Evolutionary conservation across 208 protist species (phyloP).

Genomic region (Trypanosoma congolense): DNA sequence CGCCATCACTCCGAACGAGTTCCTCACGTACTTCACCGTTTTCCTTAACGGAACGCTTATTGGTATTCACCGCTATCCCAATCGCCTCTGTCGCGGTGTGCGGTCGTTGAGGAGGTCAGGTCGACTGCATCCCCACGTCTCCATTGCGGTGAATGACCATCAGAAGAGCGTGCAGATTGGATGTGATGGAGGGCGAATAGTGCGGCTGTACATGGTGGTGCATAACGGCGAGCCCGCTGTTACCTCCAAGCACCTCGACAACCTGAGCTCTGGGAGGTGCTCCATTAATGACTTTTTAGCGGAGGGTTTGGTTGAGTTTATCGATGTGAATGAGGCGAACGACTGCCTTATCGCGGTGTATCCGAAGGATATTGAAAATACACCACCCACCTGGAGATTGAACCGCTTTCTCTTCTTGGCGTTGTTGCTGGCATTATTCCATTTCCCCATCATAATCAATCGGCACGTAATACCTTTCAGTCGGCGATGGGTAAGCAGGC

Average conservation of each 20-base stretch:
- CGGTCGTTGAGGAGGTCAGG: constrained; percentile 69
- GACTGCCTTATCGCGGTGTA: constrained; percentile 95
- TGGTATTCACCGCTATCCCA: constrained; percentile 83
- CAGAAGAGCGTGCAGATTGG: constrained; percentile 79
- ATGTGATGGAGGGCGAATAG: constrained; percentile 84
- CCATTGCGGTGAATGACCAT: constrained; percentile 68
- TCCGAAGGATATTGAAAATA: constrained; percentile 78
- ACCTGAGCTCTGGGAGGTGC: constrained; percentile 40
- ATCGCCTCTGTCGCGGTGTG: constrained; percentile 68
- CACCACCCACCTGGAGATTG: constrained; percentile 92
- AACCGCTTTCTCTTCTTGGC: constrained; percentile 87
- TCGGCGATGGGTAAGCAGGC: constrained; percentile 99
- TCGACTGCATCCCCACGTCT: constrained; percentile 82
- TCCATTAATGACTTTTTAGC: constrained; percentile 88
- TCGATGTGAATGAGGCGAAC: constrained; percentile 99
- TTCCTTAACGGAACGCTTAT: constrained; percentile 83
- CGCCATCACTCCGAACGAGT: constrained; percentile 61
- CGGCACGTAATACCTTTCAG: constrained; percentile 99
- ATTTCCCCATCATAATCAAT: constrained; percentile 99
- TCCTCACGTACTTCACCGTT: constrained; percentile 68
- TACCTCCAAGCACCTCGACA: constrained; percentile 54
- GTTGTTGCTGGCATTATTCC: constrained; percentile 97
- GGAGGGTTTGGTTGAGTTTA: constrained; percentile 96
- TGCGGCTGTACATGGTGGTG: constrained; percentile 76
- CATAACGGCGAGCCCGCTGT: constrained; percentile 49